Evolutionary conservation across 208 protist species (phyloP), one percentile per base, ranked within the genome.

Genomic region (Crithidia acanthocephali): DNA sequence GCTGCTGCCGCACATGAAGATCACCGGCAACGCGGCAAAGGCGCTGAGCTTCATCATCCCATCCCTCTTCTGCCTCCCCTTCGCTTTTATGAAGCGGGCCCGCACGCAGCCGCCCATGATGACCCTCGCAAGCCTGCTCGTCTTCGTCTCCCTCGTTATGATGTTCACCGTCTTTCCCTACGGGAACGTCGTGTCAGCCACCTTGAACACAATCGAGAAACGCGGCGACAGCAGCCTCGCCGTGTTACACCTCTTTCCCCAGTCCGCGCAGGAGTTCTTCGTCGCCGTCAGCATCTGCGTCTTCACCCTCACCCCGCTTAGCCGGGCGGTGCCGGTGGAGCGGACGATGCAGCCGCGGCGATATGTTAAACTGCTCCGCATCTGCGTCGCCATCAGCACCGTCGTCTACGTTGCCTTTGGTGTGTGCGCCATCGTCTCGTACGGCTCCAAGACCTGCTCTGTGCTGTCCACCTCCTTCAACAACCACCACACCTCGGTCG

Each of bases 11-110:
- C 52, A 63, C 25, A 77, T 84, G 79, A 59, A 67, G 30, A 76
- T 82, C 55, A 68, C 20, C 10, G 69, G 60, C 37, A 47, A 51
- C 37, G 44, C 64, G 3, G 67, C 72, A 2, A 68, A 53, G 18
- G 76, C 67, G 22, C 79, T 87, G 25, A 74, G 72, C 72, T 71
- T 81, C 28, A 72, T 82, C 25, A 72, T 87, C 28, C 82, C 82
- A n/a, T 69, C 68, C 1, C 40, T 79, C 15, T 75, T 80, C 52
- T 76, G 57, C 7, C 52, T 84, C n/a, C 77, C 78, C 1, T 55
- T 87, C 32, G 71, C 81, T 18, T 84, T 83, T 67, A 81, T 83
- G 72, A 87, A 87, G 74, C 69, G 75, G n/a, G 77, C 82, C 22
- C 37, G 55, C 42, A 76, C 68, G 63, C 74, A 74, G 40, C 44